A percentile compares a stretch with the other conserved stretches of the same genome.
Conservation (phyloP, 441 rosid species). For the Eruca vesicaria region DNA sequence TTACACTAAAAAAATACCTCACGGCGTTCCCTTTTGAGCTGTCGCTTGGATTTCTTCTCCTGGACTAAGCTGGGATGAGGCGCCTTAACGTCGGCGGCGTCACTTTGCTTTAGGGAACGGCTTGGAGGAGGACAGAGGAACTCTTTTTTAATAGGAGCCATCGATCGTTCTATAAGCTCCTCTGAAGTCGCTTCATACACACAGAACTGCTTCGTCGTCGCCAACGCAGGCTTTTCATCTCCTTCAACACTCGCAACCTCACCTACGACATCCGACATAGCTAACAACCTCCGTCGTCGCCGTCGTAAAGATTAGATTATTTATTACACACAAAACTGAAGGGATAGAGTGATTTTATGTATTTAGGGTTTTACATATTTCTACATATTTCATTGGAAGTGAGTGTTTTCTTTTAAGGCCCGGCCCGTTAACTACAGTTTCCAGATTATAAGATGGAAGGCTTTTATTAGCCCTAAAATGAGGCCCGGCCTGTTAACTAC, state of each 20-base stretch:
- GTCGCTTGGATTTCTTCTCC: constrained; percentile 93
- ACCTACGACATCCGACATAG: constrained; percentile 43
- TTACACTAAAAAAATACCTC: too few relatives aligned
- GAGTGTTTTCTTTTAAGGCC: neutral
- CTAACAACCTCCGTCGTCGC: constrained; percentile 10
- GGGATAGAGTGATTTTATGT: neutral
- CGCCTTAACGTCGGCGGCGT: constrained; percentile 24
- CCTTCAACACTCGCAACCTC: constrained; percentile 22
- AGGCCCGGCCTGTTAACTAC: neutral
- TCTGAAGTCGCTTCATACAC: constrained; percentile 48
- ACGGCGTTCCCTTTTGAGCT: constrained; percentile 81
- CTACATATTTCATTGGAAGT: neutral
- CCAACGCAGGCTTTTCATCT: constrained; percentile 1
- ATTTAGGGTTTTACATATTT: constrained; percentile 32
- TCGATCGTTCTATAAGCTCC: constrained; percentile 71
- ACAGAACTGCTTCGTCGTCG: constrained; percentile 34
- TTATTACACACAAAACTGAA: neutral
- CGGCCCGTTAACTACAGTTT: neutral
- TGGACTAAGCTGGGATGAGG: constrained; percentile 44
- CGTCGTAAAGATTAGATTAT: constrained; percentile 1
- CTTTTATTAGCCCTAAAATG: neutral
- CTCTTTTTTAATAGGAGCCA: constrained; percentile 77
- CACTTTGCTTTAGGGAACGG: constrained; percentile 41
- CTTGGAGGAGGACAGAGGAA: constrained; percentile 70
- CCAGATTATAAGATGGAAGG: neutral